phyloP scores from a whole-genome alignment of 768 basidiomycete genomes.

The Coprinopsis strossmayeri region DNA sequence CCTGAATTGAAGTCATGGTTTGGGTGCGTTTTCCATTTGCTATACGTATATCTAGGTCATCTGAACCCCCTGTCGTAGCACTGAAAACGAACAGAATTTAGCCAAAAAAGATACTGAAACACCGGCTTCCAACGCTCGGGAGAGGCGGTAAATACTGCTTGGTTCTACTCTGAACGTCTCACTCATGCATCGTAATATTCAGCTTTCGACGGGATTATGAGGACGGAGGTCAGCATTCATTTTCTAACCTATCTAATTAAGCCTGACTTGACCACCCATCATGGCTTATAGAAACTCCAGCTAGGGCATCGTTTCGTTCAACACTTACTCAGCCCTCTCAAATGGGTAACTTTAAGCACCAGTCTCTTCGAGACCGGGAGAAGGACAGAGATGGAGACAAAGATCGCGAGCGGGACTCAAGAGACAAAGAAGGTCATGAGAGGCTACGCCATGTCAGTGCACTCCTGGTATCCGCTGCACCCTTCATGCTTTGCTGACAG shows the following conservation, averaged over 20 bases:
- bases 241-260: background rate
- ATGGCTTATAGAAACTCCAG: conserved; percentile 34
- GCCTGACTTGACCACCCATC: conserved; percentile 7
- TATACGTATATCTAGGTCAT: conserved; percentile 20
- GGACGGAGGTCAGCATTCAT: conserved; percentile 49
- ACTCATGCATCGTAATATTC: conserved; percentile 11
- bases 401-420: conserved; percentile 49
- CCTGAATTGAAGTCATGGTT: conserved; percentile 84
- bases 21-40: conserved; percentile 48
- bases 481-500: conserved; percentile 9
- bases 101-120: conserved; percentile 69
- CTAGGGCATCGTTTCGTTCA: conserved; percentile 66
- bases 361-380: conserved; percentile 66
- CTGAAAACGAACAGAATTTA: conserved; percentile 57
- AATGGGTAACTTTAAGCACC: conserved; percentile 92
- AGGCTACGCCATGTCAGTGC: conserved; percentile 63
- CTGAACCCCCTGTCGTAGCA: conserved; percentile 25
- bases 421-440: conserved; percentile 76
- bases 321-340: conserved; percentile 77
- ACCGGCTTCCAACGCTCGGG: conserved; percentile 47
- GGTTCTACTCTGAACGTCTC: conserved; percentile 5
- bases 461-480: conserved; percentile 5
- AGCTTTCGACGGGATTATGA: conserved; percentile 77
- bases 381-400: conserved; percentile 45
- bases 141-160: conserved; percentile 49